A percentile compares a stretch with the other conserved stretches of the same genome.
These are phyloP conservation scores for Litsea cubeba DNA, from an alignment of 164 flowering plant species.

Conservation along the genomic window DNA sequence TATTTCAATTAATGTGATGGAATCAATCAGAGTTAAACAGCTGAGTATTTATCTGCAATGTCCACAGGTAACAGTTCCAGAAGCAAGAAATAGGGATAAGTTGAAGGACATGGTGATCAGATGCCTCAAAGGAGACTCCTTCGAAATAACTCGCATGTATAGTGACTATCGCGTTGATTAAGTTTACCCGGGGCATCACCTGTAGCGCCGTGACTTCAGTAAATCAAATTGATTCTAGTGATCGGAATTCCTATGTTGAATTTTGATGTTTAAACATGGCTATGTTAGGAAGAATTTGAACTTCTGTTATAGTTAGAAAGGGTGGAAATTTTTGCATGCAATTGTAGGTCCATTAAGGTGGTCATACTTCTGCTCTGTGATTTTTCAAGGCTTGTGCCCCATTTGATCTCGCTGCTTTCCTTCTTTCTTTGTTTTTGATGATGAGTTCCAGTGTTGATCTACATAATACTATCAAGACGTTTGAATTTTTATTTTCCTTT, in stretches of 20 bases:
- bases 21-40: no score
- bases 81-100: conserved; percentile 70
- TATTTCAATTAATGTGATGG: no score
- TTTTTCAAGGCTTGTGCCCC: no score
- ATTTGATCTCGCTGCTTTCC: no score
- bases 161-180: neutral
- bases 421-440: neutral
- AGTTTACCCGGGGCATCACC: conserved; percentile 50
- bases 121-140: conserved; percentile 72
- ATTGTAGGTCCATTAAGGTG: no score
- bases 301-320: no score
- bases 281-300: no score
- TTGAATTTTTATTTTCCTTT: no score
- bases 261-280: no score
- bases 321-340: no score
- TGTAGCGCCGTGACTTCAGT: conserved; percentile 77
- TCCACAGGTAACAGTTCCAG: conserved; percentile 76
- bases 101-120: conserved; percentile 70
- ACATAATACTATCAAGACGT: no score
- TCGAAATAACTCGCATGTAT: conserved; percentile 70
- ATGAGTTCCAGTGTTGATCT: neutral
- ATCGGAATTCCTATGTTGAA: neutral
- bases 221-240: conserved; percentile 82
- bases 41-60: neutral
- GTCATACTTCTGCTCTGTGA: no score